phyloP scores from a whole-genome alignment of 2,329 filamentous ascomycete genomes.

The Alternaria incomplexa region DNA sequence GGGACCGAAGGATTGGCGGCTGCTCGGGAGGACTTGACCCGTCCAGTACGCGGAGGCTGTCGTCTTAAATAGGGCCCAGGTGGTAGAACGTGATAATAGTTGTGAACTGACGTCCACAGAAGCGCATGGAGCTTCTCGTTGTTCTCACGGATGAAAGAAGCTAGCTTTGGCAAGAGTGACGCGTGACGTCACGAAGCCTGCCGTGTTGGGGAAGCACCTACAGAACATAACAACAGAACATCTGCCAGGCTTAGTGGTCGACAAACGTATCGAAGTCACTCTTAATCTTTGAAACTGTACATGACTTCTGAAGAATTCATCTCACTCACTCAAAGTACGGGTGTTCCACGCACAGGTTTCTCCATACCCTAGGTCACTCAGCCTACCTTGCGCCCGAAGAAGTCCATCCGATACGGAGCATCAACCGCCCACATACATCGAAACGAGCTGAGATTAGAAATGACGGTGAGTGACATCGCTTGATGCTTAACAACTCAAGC shows the following conservation, averaged over 20 bases:
- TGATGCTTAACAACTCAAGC: neutral
- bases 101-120: neutral
- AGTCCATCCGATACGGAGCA: neutral
- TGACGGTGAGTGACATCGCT: neutral
- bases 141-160: neutral
- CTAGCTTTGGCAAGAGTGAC: neutral
- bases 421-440: neutral
- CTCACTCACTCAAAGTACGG: neutral
- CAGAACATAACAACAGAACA: neutral
- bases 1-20: slow-evolving; percentile 1
- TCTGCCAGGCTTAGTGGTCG: neutral
- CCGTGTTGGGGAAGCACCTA: neutral
- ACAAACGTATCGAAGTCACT: neutral
- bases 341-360: neutral
- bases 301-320: neutral
- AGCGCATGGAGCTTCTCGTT: neutral
- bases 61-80: neutral
- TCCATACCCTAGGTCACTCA: neutral
- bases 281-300: neutral
- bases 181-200: neutral
- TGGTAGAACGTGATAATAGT: neutral
- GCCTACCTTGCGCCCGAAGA: neutral
- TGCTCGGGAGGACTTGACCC: neutral
- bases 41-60: neutral
- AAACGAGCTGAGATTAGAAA: neutral